Base-by-base conservation (phyloP, 2,329 filamentous ascomycete genomes). In the Beauveria medogensis region DNA sequence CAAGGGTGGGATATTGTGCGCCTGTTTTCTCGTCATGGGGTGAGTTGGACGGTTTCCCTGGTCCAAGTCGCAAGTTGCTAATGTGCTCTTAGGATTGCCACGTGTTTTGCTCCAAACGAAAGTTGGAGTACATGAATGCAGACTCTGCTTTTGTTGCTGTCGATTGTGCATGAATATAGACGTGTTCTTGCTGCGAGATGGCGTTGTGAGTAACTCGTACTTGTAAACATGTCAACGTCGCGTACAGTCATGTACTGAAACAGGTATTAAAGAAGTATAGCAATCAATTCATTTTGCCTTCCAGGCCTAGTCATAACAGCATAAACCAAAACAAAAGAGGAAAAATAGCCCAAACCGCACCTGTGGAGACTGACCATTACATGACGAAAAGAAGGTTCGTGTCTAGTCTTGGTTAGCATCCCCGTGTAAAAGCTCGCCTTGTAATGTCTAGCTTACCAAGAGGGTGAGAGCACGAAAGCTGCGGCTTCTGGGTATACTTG, bases 401-500 rank as follows among this genome's bases (percentile, higher is more conserved):
- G 71, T 88, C 85, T 88, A 61, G 12, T 28, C 55, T 6, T 63
- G 30, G 63, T 66, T 65, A 68, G 66, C 10, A 20, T 3, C 20
- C 16, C 2, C 1, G 5, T 2, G 26, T 6, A 1, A 41, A 6
- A 20, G 5, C 5, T 41, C 9, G 34, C 28, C 14, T 7, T 37
- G 28, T n/a, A 5, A 7, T 24, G 26, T 16, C 0, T 5, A 4
- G 77, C 87, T 77, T 86, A 97, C 93, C 92, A 70, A 99, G 79
- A 41, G 94, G 94, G 76, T 99, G 94, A 74, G 92, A 96, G 78
- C 91, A 93, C 70, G 92, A 97, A 66, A 99, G 79, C 79, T 99
- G 94, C 57, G 94, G 94, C 78, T 96, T 96, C 77, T 99, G 94
- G 9, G 83, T 82, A 73, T 99, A 99, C 73, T 95, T 94, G 44